These are phyloP conservation scores for Phylloporus arenicola DNA, from an alignment of 768 basidiomycete genomes.

Conservation along the genomic window DNA sequence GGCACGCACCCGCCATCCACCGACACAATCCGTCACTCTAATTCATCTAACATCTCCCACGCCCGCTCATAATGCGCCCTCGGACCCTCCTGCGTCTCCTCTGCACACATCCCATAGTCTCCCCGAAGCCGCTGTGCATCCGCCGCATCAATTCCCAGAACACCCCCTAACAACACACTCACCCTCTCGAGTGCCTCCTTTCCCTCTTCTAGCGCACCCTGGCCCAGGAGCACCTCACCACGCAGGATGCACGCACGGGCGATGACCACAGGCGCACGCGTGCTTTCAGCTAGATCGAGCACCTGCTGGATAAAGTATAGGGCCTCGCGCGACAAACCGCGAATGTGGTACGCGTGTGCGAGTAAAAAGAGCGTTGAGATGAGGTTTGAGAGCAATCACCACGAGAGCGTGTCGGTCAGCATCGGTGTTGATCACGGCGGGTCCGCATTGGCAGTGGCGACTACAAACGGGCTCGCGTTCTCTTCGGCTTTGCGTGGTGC, in stretches of 20 bases:
- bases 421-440: not conserved
- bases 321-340: conserved; percentile 81
- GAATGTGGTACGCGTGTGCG: conserved; percentile 54
- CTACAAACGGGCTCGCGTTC: conserved; percentile 53
- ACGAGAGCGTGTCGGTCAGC: conserved; percentile 56
- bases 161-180: conserved; percentile 40
- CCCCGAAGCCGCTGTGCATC: conserved; percentile 54
- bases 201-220: conserved; percentile 56
- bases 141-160: conserved; percentile 52
- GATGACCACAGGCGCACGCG: conserved; percentile 60
- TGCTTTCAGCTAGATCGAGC: conserved; percentile 59
- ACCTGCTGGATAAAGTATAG: conserved; percentile 81
- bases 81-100: conserved; percentile 41
- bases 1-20: conserved; percentile 48
- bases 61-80: conserved; percentile 52
- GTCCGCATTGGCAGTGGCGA: conserved; percentile 15
- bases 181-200: conserved; percentile 49
- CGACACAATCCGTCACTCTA: conserved; percentile 49
- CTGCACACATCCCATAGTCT: conserved; percentile 36
- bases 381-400: conserved; percentile 71
- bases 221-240: conserved; percentile 64
- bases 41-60: conserved; percentile 52
- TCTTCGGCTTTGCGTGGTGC: conserved; percentile 26
- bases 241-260: conserved; percentile 62
- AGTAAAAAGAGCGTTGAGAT: conserved; percentile 62